A percentile compares a stretch with the other conserved stretches of the same genome.
Evolutionary conservation across 345 rosid species (phyloP).

Genomic region (Stellera chamaejasme): DNA sequence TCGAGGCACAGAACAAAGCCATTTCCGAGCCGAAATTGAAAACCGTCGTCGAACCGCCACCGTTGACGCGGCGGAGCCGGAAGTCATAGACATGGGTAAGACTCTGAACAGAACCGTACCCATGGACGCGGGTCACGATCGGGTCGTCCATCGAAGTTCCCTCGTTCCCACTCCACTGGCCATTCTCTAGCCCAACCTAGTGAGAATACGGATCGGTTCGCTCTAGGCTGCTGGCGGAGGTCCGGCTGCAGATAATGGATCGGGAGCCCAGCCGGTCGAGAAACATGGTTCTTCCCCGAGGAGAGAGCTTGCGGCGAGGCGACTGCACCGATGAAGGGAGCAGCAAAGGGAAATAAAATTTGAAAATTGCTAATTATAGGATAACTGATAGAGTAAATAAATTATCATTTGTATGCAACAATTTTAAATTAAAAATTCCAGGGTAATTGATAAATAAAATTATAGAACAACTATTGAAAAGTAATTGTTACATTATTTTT

Average conservation of each 20-base stretch:
- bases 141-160: constrained; percentile 22
- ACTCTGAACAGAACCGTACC: constrained; percentile 35
- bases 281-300: constrained; percentile 45
- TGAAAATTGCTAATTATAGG: no score
- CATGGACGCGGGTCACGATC: constrained; percentile 37
- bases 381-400: no score
- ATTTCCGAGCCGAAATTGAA: background rate
- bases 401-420: no score
- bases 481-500: no score
- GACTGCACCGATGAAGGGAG: constrained; percentile 26
- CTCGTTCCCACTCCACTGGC: constrained; percentile 87
- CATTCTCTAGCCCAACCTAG: constrained; percentile 82
- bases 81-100: constrained; percentile 1
- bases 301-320: constrained; percentile 41
- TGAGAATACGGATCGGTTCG: constrained; percentile 74
- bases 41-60: background rate
- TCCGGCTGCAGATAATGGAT: constrained; percentile 57
- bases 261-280: constrained; percentile 53
- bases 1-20: constrained; percentile 27
- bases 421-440: no score
- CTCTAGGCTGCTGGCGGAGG: constrained; percentile 60
- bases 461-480: no score
- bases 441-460: no score
- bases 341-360: constrained; percentile 27
- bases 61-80: constrained; percentile 15